These are phyloP conservation scores for Bipolaris zeicola DNA, from an alignment of 2,329 filamentous ascomycete genomes.

Conservation along the genomic window DNA sequence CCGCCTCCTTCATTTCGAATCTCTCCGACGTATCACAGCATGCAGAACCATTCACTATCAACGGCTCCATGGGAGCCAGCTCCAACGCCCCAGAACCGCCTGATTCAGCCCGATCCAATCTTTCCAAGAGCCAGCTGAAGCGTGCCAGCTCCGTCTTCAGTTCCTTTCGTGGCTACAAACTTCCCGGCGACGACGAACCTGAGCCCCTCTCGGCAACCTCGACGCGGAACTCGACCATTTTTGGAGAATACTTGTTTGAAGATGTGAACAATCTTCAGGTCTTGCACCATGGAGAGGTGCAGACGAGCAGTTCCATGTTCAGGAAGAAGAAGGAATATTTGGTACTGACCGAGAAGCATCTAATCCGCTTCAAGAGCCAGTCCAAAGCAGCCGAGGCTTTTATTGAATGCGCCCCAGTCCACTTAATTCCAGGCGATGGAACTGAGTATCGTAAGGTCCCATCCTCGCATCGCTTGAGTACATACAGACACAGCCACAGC, in stretches of 20 bases:
- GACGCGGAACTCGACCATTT: conserved; percentile 53
- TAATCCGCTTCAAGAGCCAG: conserved; percentile 72
- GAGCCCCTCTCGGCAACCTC: conserved; percentile 56
- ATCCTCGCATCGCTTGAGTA: conserved; percentile 48
- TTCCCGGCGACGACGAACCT: conserved; percentile 57
- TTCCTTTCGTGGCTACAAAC: conserved; percentile 61
- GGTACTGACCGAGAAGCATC: conserved; percentile 70
- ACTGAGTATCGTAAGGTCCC: conserved; percentile 36
- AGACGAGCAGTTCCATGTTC: conserved; percentile 72
- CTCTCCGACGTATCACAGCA: conserved; percentile 36
- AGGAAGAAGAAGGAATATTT: conserved; percentile 75
- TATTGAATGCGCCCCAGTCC: conserved; percentile 41
- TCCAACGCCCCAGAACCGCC: conserved; percentile 19
- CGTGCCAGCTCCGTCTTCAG: conserved; percentile 60
- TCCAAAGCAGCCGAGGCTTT: conserved; percentile 69
- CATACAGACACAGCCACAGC: conserved; percentile 61
- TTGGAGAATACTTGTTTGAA: conserved; percentile 49
- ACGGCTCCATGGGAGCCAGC: conserved; percentile 14
- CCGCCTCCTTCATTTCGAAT: conserved; percentile 44
- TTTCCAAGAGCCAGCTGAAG: conserved; percentile 32
- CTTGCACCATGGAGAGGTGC: conserved; percentile 70
- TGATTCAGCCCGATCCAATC: conserved; percentile 18
- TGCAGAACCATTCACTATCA: conserved; percentile 26
- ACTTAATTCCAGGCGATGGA: background rate
- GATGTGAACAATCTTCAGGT: conserved; percentile 51